These are phyloP conservation scores for Hanseniaspora guilliermondii DNA, from an alignment of 805 yeast species.

Conservation along the genomic window DNA sequence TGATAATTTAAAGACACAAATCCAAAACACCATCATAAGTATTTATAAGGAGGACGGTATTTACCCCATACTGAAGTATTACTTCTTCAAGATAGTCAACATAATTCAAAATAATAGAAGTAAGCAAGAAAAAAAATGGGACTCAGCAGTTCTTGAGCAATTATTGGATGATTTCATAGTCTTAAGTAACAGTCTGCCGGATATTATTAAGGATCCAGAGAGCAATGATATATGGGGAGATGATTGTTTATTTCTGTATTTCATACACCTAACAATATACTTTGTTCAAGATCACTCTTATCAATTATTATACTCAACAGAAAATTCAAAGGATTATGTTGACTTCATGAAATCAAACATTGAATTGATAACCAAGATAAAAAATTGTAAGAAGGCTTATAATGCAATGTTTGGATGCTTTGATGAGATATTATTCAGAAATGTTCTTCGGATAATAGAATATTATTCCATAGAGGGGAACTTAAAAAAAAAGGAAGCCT, in stretches of 20 bases:
- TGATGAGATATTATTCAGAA: neutral
- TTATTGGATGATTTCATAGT: neutral
- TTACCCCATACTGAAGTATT: neutral
- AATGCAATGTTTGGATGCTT: neutral
- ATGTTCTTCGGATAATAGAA: neutral
- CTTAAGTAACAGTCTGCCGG: conserved; percentile 6
- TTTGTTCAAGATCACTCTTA: conserved; percentile 5
- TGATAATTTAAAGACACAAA: conserved; percentile 1
- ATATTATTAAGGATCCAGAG: neutral
- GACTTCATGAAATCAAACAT: conserved; percentile 5
- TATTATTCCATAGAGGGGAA: neutral
- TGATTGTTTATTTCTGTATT: conserved; percentile 9
- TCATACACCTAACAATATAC: conserved; percentile 2
- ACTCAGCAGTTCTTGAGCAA: neutral
- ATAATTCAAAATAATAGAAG: conserved; percentile 2
- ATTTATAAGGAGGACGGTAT: conserved; percentile 12
- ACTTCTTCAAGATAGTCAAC: conserved; percentile 4
- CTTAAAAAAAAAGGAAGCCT: neutral
- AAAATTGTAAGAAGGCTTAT: neutral
- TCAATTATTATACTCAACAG: neutral
- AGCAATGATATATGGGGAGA: neutral
- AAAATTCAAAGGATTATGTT: conserved; percentile 4
- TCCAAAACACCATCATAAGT: neutral
- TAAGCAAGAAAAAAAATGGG: neutral
- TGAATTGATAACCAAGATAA: conserved; percentile 1